Evolutionary conservation across 768 basidiomycete species (phyloP), one percentile per base, ranked within the genome.

Genomic region (Calvatia gigantea): DNA sequence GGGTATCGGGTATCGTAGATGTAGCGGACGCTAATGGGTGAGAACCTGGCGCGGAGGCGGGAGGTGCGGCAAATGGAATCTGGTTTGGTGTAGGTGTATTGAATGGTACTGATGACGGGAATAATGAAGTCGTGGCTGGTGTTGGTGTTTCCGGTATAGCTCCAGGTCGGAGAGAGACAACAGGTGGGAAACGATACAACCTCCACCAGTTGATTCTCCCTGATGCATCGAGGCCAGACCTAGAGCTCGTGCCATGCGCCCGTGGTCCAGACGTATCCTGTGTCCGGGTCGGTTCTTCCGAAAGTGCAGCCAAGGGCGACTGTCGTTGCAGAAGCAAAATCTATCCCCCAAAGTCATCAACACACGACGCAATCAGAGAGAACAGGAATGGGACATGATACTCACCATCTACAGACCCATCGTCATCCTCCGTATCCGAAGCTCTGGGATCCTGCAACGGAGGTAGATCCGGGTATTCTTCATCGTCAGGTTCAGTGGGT

Each of bases 151-250:
- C 11, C 6, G 27, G 28, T 28, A 41, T 33, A 17, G 43, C 29
- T 21, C 43, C 33, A 32, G 25, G 52, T 35, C 19, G 69, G 50
- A 42, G 75, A 55, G 75, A 61, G 19, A 61, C 58, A 68, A 90
- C 85, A 35, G 88, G 77, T 6, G 86, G 87, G 73, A 91, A 91
- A n/a, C 89, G 81, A 64, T 90, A 90, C 62, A 90, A 69, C 53
- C 89, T 75, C 90, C 90, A 91, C 83, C 89, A 88, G 64, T 91
- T 91, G 55, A 91, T 78, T 15, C 79, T 67, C 11, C 74, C 76
- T 39, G 70, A 64, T 3, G 68, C 69, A 48, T 71, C 71, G 43
- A 73, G 60, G 15, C 46, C 46, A n/a, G 52, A 19, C 6, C 15
- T 49, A 27, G 51, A 39, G 11, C 25, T 43, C 29, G 25, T 25